Evolutionary conservation across 2,329 filamentous ascomycete genomes (phyloP), one percentile per base, ranked within the genome.

Genomic region (Monosporascus ibericus): DNA sequence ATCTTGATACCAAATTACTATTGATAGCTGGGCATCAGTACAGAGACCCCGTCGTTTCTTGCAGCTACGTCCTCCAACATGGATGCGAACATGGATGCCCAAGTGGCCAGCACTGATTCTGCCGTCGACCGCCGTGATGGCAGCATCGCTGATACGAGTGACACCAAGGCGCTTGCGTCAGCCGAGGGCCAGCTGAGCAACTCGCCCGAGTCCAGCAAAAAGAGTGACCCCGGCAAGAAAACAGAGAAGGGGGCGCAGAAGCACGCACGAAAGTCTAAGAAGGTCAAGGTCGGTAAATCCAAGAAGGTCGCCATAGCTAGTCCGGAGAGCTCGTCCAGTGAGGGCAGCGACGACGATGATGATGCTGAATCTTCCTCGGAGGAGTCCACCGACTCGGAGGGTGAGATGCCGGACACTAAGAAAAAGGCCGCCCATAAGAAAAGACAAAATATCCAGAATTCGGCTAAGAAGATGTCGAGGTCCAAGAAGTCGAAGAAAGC

Each of bases 141-240:
- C n/a, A 55, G 44, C 27, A 52, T 59, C 27, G 42, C 52, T 18
- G 55, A 48, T 22, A 36, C 44, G 7, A 48, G 55, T 15, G 58
- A 59, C 3, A 27, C 55, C 24, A 64, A 65, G 46, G 17, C 55
- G 9, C 39, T 53, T 6, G 60, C 61, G 5, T 48, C 50, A 1
- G 68, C 67, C 20, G 48, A 61, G 34, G 64, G 59, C 30, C 24
- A 58, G 14, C 34, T 20, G 17, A 36, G 49, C 48, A 58, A 22
- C 50, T 46, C 54, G 17, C 20, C 60, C 6, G 60, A 64, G 9
- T 40, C 52, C 2, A 59, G 48, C 20, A 62, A 66, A 49, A 68
- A 70, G 52, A 15, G 46, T 1, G 51, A 55, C n/a, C 65, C 63
- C 40, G 48, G 58, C 6, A 67, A 65, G 48, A 39, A 49, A 15